Evolutionary conservation across 2,329 filamentous ascomycete species (phyloP).

Genomic region (Beauveria varroae): DNA sequence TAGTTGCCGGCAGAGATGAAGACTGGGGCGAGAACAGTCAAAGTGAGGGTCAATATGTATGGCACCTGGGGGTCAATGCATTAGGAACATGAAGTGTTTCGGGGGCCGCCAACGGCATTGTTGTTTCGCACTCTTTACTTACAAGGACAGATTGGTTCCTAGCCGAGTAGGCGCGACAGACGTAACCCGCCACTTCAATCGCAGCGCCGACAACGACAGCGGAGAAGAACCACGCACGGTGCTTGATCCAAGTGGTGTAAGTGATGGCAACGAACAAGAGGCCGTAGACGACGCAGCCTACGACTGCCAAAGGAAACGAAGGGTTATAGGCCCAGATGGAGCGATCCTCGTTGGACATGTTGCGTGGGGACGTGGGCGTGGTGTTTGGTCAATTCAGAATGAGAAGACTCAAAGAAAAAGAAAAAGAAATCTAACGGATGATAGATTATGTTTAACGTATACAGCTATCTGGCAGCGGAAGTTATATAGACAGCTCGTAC

Average conservation of each 20-base stretch:
- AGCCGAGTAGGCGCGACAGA: conserved; percentile 28
- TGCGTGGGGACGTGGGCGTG: neutral
- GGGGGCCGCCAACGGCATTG: neutral
- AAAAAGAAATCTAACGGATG: too few species aligned
- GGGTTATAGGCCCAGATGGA: conserved; percentile 37
- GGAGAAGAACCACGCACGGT: conserved; percentile 36
- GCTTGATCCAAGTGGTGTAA: conserved; percentile 34
- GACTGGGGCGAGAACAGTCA: conserved; percentile 42
- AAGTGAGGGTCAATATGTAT: conserved; percentile 30
- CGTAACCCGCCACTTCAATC: conserved; percentile 36
- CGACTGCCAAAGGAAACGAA: conserved; percentile 33
- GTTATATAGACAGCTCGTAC: conserved; percentile 1
- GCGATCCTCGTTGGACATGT: conserved; percentile 19
- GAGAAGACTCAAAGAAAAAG: neutral
- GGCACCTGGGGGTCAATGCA: conserved; percentile 18
- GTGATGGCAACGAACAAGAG: conserved; percentile 29
- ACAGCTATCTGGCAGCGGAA: neutral
- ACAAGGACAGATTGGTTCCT: conserved; percentile 28
- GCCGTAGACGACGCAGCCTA: conserved; percentile 34
- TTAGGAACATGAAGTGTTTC: neutral
- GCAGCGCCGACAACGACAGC: conserved; percentile 33
- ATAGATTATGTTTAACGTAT: too few species aligned
- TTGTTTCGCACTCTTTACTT: conserved; percentile 9
- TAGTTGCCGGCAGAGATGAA: conserved; percentile 44
- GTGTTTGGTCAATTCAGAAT: neutral